Conservation (phyloP, 2,329 filamentous ascomycete genomes). For the Monascus ruber region DNA sequence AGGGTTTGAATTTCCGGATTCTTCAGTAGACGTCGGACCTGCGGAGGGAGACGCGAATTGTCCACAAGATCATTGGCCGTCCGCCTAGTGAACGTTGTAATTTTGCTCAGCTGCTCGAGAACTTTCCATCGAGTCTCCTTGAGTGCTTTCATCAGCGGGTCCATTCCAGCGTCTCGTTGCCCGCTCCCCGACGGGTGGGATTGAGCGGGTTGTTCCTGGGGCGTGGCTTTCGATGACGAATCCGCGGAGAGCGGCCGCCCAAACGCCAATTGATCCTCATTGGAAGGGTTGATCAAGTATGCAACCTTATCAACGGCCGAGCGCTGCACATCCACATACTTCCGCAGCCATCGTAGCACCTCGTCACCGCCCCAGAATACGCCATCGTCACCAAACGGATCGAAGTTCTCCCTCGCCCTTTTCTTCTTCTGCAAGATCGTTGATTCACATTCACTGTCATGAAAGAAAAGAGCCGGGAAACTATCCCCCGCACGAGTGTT, state of each 20-base stretch:
- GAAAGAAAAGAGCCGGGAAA: slow-evolving; percentile 93
- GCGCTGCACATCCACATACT: slow-evolving; percentile 72
- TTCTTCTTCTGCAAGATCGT: slow-evolving; percentile 91
- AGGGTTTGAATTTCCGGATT: slow-evolving; percentile 92
- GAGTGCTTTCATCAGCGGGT: slow-evolving; percentile 82
- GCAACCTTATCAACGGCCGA: slow-evolving; percentile 80
- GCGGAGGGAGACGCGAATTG: slow-evolving; percentile 80
- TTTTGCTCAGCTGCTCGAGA: slow-evolving; percentile 91
- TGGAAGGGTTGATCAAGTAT: slow-evolving; percentile 77
- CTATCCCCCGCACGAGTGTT: slow-evolving; percentile 84
- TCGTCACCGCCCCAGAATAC: slow-evolving; percentile 99
- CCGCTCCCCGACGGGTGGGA: slow-evolving; percentile 9
- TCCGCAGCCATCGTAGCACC: slow-evolving; percentile 77
- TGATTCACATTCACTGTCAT: slow-evolving; percentile 91
- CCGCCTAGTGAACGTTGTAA: slow-evolving; percentile 86
- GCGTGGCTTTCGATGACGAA: slow-evolving; percentile 29
- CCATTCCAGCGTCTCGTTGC: slow-evolving; percentile 63
- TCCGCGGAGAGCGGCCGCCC: slow-evolving; percentile 38
- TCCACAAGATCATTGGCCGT: slow-evolving; percentile 88
- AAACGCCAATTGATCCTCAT: slow-evolving; percentile 76
- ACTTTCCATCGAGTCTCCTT: slow-evolving; percentile 96
- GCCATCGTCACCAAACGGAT: slow-evolving; percentile 71
- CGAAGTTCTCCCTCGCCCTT: slow-evolving; percentile 70
- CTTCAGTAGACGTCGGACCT: slow-evolving; percentile 70
- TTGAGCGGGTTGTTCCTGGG: slow-evolving; percentile 23